Percentiles rank a stretch among this genome's conserved stretches.
Conservation (phyloP, 202 grass and related monocot genomes). For the Dendrocalamus latiflorus region DNA sequence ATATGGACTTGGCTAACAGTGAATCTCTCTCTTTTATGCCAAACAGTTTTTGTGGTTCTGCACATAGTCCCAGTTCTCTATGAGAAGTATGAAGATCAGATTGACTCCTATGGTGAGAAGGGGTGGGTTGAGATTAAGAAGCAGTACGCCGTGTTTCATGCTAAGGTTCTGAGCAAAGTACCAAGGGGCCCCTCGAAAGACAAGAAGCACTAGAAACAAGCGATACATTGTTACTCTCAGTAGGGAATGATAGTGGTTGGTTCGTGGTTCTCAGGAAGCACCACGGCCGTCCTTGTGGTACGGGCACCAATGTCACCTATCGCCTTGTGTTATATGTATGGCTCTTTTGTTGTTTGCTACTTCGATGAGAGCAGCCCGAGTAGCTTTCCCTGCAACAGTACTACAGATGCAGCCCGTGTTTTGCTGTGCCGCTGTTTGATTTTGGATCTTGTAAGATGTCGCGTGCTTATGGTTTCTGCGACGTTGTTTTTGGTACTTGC, state of each 20-base stretch:
- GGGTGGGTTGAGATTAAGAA: conserved; percentile 72
- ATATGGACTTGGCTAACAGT: conserved; percentile 4
- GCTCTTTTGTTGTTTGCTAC: conserved; percentile 14
- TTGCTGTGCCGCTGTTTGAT: conserved; percentile 32
- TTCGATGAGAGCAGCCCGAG: conserved; percentile 13
- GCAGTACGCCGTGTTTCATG: conserved; percentile 66
- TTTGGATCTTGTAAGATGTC: conserved; percentile 38
- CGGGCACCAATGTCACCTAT: conserved; percentile 21
- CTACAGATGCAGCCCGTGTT: conserved; percentile 22
- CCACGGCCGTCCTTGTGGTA: background rate
- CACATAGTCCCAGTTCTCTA: conserved; percentile 88
- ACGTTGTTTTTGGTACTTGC: conserved; percentile 16
- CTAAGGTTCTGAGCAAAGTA: conserved; percentile 85
- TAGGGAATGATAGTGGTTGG: conserved; percentile 36
- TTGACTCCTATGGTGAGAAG: conserved; percentile 80
- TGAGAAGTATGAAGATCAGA: conserved; percentile 86
- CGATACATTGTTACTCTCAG: background rate
- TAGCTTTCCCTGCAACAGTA: conserved; percentile 23
- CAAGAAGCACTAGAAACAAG: conserved; percentile 72
- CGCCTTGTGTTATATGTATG: conserved; percentile 31
- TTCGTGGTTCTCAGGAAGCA: no score
- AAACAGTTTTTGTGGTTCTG: conserved; percentile 72
- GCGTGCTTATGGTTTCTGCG: background rate
- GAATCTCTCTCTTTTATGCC: background rate
- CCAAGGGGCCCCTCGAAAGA: conserved; percentile 66